Conservation (phyloP, 1,284 basidiomycete species). For the Cystobasidium pallidum region DNA sequence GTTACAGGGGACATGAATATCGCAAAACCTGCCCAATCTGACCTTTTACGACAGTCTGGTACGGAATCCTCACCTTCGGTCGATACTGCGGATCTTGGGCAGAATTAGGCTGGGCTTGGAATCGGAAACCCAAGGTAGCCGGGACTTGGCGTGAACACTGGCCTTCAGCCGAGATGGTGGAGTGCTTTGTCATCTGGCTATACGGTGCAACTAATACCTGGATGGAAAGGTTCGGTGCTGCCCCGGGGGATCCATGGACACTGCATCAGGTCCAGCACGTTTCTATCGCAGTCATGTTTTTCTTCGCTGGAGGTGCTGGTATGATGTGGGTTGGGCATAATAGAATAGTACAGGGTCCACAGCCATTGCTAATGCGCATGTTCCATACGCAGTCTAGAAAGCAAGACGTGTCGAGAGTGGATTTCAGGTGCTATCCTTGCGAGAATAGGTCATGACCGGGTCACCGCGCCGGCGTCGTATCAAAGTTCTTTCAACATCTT, state of each 20-base stretch:
- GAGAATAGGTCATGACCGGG: slow-evolving; percentile 49
- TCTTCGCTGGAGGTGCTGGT: slow-evolving; percentile 74
- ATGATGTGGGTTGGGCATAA: slow-evolving; percentile 52
- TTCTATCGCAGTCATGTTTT: slow-evolving; percentile 88
- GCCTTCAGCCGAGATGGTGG: slow-evolving; percentile 81
- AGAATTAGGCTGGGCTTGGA: slow-evolving; percentile 95
- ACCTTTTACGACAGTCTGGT: slow-evolving; percentile 68
- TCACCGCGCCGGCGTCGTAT: slow-evolving; percentile 72
- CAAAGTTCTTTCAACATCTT: slow-evolving; percentile 87
- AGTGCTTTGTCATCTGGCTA: slow-evolving; percentile 81
- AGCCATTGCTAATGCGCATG: no score
- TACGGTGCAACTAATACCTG: slow-evolving; percentile 92
- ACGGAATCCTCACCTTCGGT: slow-evolving; percentile 83
- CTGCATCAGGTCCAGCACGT: slow-evolving; percentile 96
- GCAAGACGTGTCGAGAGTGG: slow-evolving; percentile 16
- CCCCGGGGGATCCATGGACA: slow-evolving; percentile 79
- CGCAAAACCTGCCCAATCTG: no score
- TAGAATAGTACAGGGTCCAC: background rate
- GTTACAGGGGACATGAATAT: no score
- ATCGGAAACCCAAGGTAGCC: slow-evolving; percentile 58
- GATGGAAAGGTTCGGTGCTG: slow-evolving; percentile 89
- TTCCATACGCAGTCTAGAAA: slow-evolving; percentile 16
- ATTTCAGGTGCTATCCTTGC: slow-evolving; percentile 33
- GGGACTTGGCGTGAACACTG: slow-evolving; percentile 49
- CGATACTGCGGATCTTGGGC: slow-evolving; percentile 90